Percentiles rank a stretch among this genome's conserved stretches.
Conservation (phyloP, 202 grass and related monocot species). For the Hordeum pubiflorum region DNA sequence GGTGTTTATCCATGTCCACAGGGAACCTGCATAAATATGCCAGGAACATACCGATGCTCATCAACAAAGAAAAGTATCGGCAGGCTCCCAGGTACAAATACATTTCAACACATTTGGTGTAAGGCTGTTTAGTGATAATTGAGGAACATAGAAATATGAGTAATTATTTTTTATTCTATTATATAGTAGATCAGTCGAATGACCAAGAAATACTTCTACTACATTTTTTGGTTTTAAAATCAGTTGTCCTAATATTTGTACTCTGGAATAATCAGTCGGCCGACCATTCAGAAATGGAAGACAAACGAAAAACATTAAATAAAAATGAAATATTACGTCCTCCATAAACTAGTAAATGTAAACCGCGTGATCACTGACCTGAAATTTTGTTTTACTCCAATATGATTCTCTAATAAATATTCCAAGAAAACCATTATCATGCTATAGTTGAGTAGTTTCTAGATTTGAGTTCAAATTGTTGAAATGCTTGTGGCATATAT, state of each 20-base stretch:
- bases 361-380: neutral
- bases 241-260: neutral
- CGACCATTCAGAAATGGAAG: neutral
- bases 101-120: neutral
- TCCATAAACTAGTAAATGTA: neutral
- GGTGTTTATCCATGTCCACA: slow-evolving; percentile 22
- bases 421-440: neutral
- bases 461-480: neutral
- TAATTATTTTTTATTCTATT: neutral
- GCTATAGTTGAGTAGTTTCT: neutral
- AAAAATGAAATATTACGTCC: neutral
- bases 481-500: neutral
- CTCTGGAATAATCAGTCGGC: neutral
- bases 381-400: neutral
- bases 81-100: slow-evolving; percentile 17
- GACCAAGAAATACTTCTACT: neutral
- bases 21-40: slow-evolving; percentile 38
- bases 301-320: neutral
- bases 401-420: neutral
- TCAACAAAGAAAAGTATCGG: neutral
- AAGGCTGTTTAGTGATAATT: neutral
- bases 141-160: neutral
- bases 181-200: neutral
- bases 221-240: neutral
- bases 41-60: slow-evolving; percentile 37